Evolutionary conservation across 1,284 basidiomycete genomes (phyloP).

Genomic region (Pseudozyma flocculosa): DNA sequence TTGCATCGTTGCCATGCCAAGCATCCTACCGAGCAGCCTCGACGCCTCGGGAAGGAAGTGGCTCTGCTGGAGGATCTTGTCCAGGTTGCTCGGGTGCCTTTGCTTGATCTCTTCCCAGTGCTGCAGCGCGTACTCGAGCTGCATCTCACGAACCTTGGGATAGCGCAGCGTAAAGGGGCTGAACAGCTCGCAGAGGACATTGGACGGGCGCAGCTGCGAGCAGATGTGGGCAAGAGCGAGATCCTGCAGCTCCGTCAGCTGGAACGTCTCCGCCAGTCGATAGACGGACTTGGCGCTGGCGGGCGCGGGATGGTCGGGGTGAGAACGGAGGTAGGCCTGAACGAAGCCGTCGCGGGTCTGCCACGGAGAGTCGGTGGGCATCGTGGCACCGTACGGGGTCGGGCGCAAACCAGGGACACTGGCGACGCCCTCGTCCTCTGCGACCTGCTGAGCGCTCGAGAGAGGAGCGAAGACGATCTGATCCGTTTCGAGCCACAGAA

Average conservation of each 20-base stretch:
- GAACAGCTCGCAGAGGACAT: conserved; percentile 17
- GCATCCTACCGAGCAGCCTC: conserved; percentile 5
- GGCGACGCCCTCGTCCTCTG: no score
- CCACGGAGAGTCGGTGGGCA: no score
- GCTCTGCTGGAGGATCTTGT: not conserved
- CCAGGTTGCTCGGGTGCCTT: conserved; percentile 1
- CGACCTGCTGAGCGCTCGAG: not conserved
- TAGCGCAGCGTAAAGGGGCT: conserved; percentile 6
- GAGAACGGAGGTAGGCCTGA: conserved; percentile 2
- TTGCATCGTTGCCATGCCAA: conserved; percentile 3
- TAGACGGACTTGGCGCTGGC: conserved; percentile 28
- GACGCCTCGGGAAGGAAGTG: not conserved
- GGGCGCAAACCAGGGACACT: no score
- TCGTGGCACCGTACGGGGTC: no score
- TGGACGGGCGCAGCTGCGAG: conserved; percentile 5
- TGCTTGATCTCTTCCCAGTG: conserved; percentile 20
- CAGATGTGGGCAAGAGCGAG: conserved; percentile 9
- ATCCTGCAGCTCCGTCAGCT: conserved; percentile 4
- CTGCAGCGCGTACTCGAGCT: conserved; percentile 7
- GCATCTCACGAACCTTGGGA: conserved; percentile 3
- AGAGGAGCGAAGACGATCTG: conserved; percentile 9
- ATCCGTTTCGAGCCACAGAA: conserved; percentile 15
- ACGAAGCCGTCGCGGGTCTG: not conserved
- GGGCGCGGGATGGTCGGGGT: not conserved
- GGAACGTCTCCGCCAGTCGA: conserved; percentile 7